Conservation (phyloP, 495 filamentous ascomycete species). For the Hyaloscypha bicolor region DNA sequence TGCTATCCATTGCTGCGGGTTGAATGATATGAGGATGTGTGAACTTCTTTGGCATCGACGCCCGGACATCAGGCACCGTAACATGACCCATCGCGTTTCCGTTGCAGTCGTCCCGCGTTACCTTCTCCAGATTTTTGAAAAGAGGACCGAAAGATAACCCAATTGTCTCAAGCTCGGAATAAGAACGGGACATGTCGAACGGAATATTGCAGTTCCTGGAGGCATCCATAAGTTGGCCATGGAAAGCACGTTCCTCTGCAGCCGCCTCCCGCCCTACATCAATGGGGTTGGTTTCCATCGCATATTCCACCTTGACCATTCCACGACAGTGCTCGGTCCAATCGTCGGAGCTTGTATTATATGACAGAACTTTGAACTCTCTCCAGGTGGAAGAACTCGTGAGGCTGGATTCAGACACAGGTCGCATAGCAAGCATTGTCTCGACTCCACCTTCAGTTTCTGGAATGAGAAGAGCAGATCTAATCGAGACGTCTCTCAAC, state of each 20-base stretch:
- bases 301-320: constrained; percentile 1
- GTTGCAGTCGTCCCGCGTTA: constrained; percentile 2
- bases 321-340: constrained; percentile 19
- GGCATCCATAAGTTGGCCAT: background rate
- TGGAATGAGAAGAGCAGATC: constrained; percentile 40
- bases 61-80: constrained; percentile 40
- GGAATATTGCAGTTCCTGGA: background rate
- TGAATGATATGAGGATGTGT: constrained; percentile 48
- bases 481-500: constrained; percentile 18
- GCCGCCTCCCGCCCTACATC: constrained; percentile 4
- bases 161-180: constrained; percentile 8
- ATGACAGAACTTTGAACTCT: constrained; percentile 36
- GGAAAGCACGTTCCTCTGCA: background rate
- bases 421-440: constrained; percentile 26
- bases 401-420: background rate
- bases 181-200: constrained; percentile 1
- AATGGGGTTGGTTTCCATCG: constrained; percentile 1
- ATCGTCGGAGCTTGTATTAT: constrained; percentile 16
- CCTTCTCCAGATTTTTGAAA: constrained; percentile 6
- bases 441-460: constrained; percentile 36
- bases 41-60: constrained; percentile 43
- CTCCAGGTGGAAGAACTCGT: constrained; percentile 25
- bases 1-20: constrained; percentile 44
- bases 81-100: constrained; percentile 30
- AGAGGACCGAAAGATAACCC: constrained; percentile 6